A percentile compares a stretch with the other conserved stretches of the same genome.
phyloP scores from a whole-genome alignment of 306 rosid genomes.

The Inga laurina region DNA sequence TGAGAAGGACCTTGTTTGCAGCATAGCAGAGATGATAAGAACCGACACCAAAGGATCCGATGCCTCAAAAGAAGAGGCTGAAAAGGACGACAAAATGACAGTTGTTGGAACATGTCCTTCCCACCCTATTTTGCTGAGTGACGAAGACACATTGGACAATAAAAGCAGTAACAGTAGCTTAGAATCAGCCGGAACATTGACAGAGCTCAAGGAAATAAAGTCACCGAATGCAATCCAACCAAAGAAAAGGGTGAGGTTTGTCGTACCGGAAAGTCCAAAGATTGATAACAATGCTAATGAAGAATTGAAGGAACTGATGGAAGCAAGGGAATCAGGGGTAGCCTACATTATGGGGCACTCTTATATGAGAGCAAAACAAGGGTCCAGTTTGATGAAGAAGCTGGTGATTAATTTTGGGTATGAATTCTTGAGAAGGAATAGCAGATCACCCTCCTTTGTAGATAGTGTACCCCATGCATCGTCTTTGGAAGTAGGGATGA shows the following conservation, averaged over 20 bases:
- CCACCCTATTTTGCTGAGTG: constrained; percentile 38
- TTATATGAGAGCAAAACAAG: constrained; percentile 71
- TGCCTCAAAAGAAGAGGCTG: constrained; percentile 26
- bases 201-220: constrained; percentile 45
- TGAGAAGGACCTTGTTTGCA: constrained; percentile 74
- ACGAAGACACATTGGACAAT: constrained; percentile 25
- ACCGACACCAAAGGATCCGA: constrained; percentile 19
- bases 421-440: constrained; percentile 76
- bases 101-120: constrained; percentile 65
- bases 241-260: constrained; percentile 66
- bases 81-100: constrained; percentile 49
- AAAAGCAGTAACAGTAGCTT: neutral
- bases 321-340: constrained; percentile 74
- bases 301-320: constrained; percentile 69
- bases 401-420: constrained; percentile 58
- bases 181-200: constrained; percentile 19
- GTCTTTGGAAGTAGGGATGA: constrained; percentile 78
- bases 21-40: constrained; percentile 74
- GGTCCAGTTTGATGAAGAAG: constrained; percentile 56
- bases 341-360: constrained; percentile 76
- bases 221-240: constrained; percentile 39
- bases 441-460: constrained; percentile 54
- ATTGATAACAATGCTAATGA: constrained; percentile 44
- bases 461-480: constrained; percentile 63
- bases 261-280: constrained; percentile 64